Conservation (phyloP, 2,329 filamentous ascomycete genomes). For the Botryotinia narcissicola region DNA sequence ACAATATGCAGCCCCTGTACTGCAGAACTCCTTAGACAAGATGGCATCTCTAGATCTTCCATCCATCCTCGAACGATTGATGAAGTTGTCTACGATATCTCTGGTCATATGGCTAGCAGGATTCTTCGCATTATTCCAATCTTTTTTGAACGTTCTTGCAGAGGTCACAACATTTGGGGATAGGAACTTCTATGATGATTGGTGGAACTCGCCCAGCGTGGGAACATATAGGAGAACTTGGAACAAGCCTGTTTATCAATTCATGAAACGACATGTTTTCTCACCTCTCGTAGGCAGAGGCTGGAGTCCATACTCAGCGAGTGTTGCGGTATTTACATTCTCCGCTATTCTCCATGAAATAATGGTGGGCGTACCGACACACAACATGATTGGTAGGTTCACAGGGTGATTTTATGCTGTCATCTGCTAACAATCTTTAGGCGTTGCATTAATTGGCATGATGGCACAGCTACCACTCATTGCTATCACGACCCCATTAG, state of each 20-base stretch:
- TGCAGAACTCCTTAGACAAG: slow-evolving; percentile 86
- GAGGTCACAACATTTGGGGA: slow-evolving; percentile 90
- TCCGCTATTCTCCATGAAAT: slow-evolving; percentile 90
- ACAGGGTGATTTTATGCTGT: not conserved
- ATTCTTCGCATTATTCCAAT: slow-evolving; percentile 96
- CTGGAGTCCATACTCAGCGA: slow-evolving; percentile 68
- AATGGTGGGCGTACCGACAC: slow-evolving; percentile 89
- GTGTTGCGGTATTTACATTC: slow-evolving; percentile 79
- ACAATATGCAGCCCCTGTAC: slow-evolving; percentile 87
- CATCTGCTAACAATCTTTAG: slow-evolving; percentile 43
- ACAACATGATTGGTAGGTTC: slow-evolving; percentile 79
- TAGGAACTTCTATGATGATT: slow-evolving; percentile 92
- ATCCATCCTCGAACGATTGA: slow-evolving; percentile 81
- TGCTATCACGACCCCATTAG: slow-evolving; percentile 71
- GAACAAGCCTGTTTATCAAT: slow-evolving; percentile 97
- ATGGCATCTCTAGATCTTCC: slow-evolving; percentile 76
- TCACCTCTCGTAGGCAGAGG: slow-evolving; percentile 83
- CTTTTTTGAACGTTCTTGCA: slow-evolving; percentile 83
- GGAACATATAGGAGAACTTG: slow-evolving; percentile 92
- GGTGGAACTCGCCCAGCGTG: slow-evolving; percentile 92
- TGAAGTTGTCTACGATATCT: slow-evolving; percentile 94
- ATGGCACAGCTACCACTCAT: slow-evolving; percentile 89
- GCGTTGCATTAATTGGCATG: slow-evolving; percentile 93
- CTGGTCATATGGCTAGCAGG: slow-evolving; percentile 96
- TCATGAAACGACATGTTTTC: slow-evolving; percentile 94